phyloP scores from a whole-genome alignment of 164 flowering plant species.

The Hamamelis virginiana region DNA sequence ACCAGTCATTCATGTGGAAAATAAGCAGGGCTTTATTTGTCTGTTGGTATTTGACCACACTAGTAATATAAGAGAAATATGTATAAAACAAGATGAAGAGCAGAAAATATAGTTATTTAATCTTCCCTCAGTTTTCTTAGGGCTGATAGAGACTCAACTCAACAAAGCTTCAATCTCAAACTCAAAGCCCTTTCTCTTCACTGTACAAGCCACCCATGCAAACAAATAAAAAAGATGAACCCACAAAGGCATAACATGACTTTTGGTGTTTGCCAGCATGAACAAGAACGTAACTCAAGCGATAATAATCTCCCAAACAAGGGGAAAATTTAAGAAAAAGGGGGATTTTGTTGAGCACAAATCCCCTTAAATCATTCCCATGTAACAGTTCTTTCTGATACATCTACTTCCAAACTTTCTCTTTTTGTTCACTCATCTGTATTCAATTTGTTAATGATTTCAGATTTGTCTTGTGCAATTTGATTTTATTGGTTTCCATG shows the following conservation, averaged over 20 bases:
- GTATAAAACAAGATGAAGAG: no score
- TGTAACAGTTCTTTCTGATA: no score
- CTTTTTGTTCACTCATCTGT: background rate
- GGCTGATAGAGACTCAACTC: background rate
- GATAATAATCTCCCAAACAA: background rate
- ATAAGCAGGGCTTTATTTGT: no score
- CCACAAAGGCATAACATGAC: background rate
- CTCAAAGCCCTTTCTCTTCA: background rate
- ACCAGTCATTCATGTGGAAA: background rate
- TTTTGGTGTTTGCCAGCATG: background rate
- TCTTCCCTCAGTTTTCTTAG: background rate
- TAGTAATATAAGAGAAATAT: no score
- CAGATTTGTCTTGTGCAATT: background rate
- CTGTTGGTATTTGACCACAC: no score
- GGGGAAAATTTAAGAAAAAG: background rate
- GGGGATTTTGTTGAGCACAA: no score
- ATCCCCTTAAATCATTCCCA: no score
- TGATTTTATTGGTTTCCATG: background rate
- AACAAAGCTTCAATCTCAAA: no score
- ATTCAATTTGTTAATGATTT: background rate
- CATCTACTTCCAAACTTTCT: background rate
- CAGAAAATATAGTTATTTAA: no score
- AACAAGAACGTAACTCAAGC: background rate
- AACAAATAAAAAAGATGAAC: background rate
- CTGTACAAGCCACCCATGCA: background rate